A percentile compares a stretch with the other conserved stretches of the same genome.
Conservation (phyloP, 441 rosid genomes). For the Capsella rubella region DNA sequence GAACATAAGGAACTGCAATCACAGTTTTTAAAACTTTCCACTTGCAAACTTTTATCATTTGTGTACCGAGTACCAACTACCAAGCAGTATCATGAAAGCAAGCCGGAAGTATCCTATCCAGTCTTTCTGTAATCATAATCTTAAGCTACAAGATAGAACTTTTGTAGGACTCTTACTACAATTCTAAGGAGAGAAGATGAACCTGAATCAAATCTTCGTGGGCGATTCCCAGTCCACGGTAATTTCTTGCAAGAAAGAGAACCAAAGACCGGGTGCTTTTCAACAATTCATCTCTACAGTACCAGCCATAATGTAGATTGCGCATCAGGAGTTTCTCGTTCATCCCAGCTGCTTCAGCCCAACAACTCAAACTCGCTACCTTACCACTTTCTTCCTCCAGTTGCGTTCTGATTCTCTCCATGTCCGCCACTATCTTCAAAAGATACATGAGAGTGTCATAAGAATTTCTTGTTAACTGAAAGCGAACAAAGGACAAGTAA, state of each 20-base stretch:
- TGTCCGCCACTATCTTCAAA: conserved; percentile 62
- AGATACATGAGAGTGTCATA: conserved; percentile 30
- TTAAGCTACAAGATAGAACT: not conserved
- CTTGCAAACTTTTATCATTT: not conserved
- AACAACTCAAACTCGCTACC: conserved; percentile 64
- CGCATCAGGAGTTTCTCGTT: conserved; percentile 64
- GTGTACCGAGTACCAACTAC: not conserved
- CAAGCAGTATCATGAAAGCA: conserved; percentile 12
- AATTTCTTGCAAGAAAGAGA: conserved; percentile 75
- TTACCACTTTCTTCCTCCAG: conserved; percentile 71
- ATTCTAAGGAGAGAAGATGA: conserved; percentile 25
- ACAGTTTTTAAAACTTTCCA: not conserved
- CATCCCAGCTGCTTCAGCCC: conserved; percentile 88
- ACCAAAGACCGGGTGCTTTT: conserved; percentile 71
- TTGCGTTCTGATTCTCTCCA: conserved; percentile 68
- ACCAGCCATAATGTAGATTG: conserved; percentile 72
- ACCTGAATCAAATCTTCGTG: conserved; percentile 83
- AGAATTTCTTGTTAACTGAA: conserved; percentile 32
- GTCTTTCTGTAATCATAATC: not conserved
- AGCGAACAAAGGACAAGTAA: conserved; percentile 2
- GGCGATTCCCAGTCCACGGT: conserved; percentile 72
- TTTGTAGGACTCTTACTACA: conserved; percentile 2
- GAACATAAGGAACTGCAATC: conserved; percentile 15
- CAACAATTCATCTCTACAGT: conserved; percentile 78
- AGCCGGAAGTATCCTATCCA: not conserved